phyloP scores from a whole-genome alignment of 176 grass and related monocot genomes.

The Thalia dealbata region DNA sequence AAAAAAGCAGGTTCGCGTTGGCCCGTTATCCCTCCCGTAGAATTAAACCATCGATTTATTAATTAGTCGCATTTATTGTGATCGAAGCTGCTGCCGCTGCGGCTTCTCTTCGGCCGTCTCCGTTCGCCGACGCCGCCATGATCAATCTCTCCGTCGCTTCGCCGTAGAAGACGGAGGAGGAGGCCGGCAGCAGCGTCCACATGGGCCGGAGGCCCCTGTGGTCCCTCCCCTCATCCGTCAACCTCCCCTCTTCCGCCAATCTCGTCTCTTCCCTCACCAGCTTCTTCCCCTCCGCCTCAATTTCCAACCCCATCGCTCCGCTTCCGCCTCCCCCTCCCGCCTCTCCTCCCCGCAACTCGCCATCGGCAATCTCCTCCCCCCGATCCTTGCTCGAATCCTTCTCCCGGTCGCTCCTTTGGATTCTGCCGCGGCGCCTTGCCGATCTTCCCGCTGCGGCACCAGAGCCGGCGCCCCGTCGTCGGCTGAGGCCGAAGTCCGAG shows the following conservation, averaged over 20 bases:
- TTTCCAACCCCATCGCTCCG: background rate
- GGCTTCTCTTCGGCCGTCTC: no score
- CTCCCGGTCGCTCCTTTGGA: background rate
- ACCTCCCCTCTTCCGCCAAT: conserved; percentile 2
- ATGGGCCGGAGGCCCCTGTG: background rate
- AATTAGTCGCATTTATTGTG: no score
- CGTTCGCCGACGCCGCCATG: background rate
- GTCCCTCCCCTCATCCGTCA: conserved; percentile 14
- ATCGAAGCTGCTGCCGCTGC: no score
- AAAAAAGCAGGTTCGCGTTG: no score
- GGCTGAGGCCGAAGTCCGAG: conserved; percentile 23
- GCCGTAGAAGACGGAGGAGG: background rate
- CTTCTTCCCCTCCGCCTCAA: conserved; percentile 36
- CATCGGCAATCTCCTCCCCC: background rate
- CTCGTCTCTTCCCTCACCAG: conserved; percentile 20
- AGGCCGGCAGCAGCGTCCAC: background rate
- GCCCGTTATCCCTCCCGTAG: no score
- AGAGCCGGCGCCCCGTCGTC: conserved; percentile 9
- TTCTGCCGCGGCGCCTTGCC: background rate
- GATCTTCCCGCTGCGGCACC: background rate
- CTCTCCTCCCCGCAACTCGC: background rate
- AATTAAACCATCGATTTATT: no score
- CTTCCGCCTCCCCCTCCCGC: background rate
- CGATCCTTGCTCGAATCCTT: background rate
- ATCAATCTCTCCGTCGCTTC: background rate